Percentiles rank a stretch among this genome's conserved stretches.
Evolutionary conservation across 495 filamentous ascomycete species (phyloP).

Genomic region (Xylaria curta): DNA sequence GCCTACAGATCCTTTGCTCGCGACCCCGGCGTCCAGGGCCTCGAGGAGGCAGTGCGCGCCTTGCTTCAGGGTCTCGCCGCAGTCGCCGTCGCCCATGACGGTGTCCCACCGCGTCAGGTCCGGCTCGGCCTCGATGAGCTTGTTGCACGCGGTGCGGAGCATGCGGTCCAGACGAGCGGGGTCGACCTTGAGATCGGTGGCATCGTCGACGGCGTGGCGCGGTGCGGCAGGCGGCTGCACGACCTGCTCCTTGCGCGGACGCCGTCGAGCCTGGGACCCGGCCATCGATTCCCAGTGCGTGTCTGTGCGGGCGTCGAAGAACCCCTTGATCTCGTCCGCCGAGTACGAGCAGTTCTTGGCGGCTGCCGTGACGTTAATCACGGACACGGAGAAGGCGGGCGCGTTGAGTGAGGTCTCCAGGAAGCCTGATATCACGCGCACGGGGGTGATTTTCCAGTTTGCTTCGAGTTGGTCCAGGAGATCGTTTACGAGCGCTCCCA

Average conservation of each 20-base stretch:
- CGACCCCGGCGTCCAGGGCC: constrained; percentile 43
- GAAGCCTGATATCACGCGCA: constrained; percentile 58
- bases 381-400: constrained; percentile 65
- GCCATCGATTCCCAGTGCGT: constrained; percentile 58
- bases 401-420: constrained; percentile 69
- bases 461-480: constrained; percentile 55
- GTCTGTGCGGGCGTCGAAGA: constrained; percentile 61
- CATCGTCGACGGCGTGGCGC: constrained; percentile 42
- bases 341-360: constrained; percentile 52
- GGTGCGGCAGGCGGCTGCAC: constrained; percentile 46
- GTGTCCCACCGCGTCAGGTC: constrained; percentile 67
- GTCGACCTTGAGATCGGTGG: constrained; percentile 50
- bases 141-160: constrained; percentile 57
- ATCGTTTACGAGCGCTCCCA: constrained; percentile 62
- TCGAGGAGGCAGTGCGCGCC: constrained; percentile 51
- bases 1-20: constrained; percentile 55
- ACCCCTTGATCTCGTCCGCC: constrained; percentile 55
- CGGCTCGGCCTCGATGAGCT: constrained; percentile 60
- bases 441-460: constrained; percentile 54
- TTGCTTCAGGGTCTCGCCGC: constrained; percentile 64
- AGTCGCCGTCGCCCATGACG: constrained; percentile 70
- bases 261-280: constrained; percentile 44
- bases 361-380: constrained; percentile 61
- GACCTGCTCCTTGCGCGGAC: constrained; percentile 48
- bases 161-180: constrained; percentile 54